Conservation (phyloP, 257 asterid genomes). For the Gentiana straminea region DNA sequence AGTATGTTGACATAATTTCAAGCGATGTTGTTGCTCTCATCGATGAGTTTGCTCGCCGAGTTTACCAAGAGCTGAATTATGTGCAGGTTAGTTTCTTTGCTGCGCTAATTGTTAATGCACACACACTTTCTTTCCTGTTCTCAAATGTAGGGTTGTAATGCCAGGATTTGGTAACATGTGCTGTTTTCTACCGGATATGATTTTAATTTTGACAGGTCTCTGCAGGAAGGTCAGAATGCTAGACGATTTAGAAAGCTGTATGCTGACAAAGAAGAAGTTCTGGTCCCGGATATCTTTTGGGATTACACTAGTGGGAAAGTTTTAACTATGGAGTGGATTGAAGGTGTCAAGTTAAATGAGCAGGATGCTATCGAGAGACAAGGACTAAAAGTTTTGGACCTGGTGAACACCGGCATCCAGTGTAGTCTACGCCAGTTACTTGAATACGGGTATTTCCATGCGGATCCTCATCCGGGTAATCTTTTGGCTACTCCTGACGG, state of each 20-base stretch:
- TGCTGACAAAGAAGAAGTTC: slow-evolving; percentile 89
- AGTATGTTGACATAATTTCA: slow-evolving; percentile 59
- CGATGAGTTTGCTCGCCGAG: slow-evolving; percentile 94
- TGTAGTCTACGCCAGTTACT: slow-evolving; percentile 97
- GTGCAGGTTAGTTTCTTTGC: slow-evolving; percentile 61
- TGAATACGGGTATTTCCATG: slow-evolving; percentile 97
- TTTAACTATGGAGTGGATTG: slow-evolving; percentile 98
- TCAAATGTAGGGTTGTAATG: neutral
- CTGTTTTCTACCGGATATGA: slow-evolving; percentile 30
- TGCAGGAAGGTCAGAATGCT: slow-evolving; percentile 99
- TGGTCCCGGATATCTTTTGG: slow-evolving; percentile 98
- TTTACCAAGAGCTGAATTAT: slow-evolving; percentile 94
- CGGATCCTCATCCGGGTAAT: slow-evolving; percentile 99
- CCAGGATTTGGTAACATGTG: slow-evolving; percentile 4
- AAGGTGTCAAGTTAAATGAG: slow-evolving; percentile 89
- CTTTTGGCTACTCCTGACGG: slow-evolving; percentile 96
- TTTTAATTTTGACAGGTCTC: slow-evolving; percentile 53
- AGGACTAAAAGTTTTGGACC: slow-evolving; percentile 91
- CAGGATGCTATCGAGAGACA: slow-evolving; percentile 93
- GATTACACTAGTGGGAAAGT: slow-evolving; percentile 93
- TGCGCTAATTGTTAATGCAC: neutral
- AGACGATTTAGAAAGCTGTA: slow-evolving; percentile 94
- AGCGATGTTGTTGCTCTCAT: slow-evolving; percentile 89
- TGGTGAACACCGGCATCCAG: slow-evolving; percentile 91
- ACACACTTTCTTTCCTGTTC: neutral